Evolutionary conservation across 2,329 filamentous ascomycete genomes (phyloP).

Genomic region (Dactylellina leptospora): DNA sequence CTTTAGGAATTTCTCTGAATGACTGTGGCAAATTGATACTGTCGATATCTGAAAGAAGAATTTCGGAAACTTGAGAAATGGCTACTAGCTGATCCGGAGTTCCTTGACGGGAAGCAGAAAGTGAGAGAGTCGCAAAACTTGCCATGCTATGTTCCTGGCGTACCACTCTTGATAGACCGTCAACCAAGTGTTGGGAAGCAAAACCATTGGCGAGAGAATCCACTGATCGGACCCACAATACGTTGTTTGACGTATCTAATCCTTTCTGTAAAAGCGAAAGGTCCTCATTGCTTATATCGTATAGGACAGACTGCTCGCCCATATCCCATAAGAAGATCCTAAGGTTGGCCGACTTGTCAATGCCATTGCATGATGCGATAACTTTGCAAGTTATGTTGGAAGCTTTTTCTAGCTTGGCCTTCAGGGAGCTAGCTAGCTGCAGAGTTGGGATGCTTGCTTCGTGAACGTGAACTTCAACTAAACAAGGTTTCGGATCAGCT

Average conservation of each 20-base stretch:
- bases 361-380: neutral
- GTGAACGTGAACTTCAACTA: conserved; percentile 24
- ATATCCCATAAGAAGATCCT: conserved; percentile 36
- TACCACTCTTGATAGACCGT: conserved; percentile 27
- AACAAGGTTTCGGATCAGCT: neutral
- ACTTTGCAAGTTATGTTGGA: neutral
- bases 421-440: conserved; percentile 6
- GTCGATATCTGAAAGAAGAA: neutral
- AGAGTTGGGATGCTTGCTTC: neutral
- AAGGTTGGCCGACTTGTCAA: neutral
- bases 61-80: conserved; percentile 14
- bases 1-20: conserved; percentile 21
- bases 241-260: conserved; percentile 6
- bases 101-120: neutral
- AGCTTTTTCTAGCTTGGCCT: neutral
- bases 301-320: conserved; percentile 2
- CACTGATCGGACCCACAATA: conserved; percentile 35
- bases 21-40: conserved; percentile 5
- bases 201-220: neutral
- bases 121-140: conserved; percentile 22
- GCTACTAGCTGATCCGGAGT: neutral
- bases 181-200: conserved; percentile 22
- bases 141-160: conserved; percentile 36
- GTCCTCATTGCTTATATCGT: neutral
- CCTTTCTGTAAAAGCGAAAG: conserved; percentile 3